phyloP scores from a whole-genome alignment of 2,329 filamentous ascomycete genomes.

The Zasmidium angulare region DNA sequence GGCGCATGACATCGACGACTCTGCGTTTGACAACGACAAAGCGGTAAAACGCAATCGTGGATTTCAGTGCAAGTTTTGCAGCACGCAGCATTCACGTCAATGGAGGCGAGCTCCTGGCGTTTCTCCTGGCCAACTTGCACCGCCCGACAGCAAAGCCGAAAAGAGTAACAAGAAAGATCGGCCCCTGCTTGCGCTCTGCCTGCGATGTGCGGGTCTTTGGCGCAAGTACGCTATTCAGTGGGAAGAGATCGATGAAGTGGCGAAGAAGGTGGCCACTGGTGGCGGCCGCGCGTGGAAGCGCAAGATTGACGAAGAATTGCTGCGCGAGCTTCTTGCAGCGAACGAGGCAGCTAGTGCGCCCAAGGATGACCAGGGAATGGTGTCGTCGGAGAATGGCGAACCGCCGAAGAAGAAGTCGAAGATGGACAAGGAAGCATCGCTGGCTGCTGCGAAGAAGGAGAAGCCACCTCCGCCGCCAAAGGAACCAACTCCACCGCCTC shows the following conservation, averaged over 20 bases:
- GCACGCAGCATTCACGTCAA: conserved; percentile 74
- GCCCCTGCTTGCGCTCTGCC: conserved; percentile 79
- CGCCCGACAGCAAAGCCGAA: conserved; percentile 63
- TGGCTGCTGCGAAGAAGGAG: conserved; percentile 51
- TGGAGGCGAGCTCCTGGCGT: conserved; percentile 88
- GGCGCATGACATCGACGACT: conserved; percentile 89
- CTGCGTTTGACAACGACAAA: conserved; percentile 89
- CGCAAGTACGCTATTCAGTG: conserved; percentile 93
- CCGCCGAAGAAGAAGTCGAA: conserved; percentile 63
- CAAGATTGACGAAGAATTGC: conserved; percentile 88
- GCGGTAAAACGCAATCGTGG: conserved; percentile 73
- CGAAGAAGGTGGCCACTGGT: conserved; percentile 80
- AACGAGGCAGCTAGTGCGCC: conserved; percentile 51
- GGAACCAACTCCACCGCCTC: conserved; percentile 56
- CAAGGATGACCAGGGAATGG: conserved; percentile 24
- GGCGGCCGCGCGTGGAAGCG: conserved; percentile 84
- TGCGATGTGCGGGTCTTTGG: conserved; percentile 90
- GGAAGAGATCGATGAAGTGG: conserved; percentile 88
- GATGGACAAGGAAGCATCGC: conserved; percentile 37
- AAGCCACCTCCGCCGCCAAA: conserved; percentile 51
- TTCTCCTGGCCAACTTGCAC: conserved; percentile 67
- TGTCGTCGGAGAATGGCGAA: conserved; percentile 41
- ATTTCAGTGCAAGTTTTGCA: conserved; percentile 94
- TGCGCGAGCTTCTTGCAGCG: conserved; percentile 68
- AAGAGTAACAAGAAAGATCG: conserved; percentile 74